Evolutionary conservation across 2,329 filamentous ascomycete species (phyloP), one percentile per base, ranked within the genome.

Genomic region (Leptographium lundbergii): DNA sequence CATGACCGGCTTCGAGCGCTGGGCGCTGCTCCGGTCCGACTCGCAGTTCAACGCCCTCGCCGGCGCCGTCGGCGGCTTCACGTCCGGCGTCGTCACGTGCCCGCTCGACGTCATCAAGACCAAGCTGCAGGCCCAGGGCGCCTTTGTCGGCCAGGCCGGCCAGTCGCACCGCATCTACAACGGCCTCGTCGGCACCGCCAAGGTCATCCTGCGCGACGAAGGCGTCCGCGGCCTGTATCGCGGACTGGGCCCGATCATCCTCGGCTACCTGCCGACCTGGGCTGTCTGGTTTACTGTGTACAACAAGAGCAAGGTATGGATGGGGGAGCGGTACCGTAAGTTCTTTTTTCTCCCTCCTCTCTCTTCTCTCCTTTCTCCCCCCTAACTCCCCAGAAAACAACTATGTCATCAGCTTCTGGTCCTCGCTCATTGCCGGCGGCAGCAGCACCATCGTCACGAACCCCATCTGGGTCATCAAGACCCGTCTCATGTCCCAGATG

Each of bases 381-480:
- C 9, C 32, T 11, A 11, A 34, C 32, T 10, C 9, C 32, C 6
- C 67, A 89, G 88, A 85, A 62, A 92, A 89, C 69, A 83, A 82
- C 67, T 86, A 89, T 74, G 70, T 90, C 52, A 82, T 92, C 67
- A 90, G 89, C 69, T 87, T 94, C 64, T 91, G 88, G 77, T 94
- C 94, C 25, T 96, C 94, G 11, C 83, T 99, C 61, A 81, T 91
- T 59, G 94, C 92, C 27, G 94, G 94, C 57, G 91, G 85, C 62
- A 96, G 88, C 74, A 96, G 91, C 65, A 99, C 94, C 4, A 80
- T 97, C 63, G 88, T 87, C 63, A 99, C 94, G 27, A 99, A 97
- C 71, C 94, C 94, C 0, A 99, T 99, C 62, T 99, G 94, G 94
- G 94, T 99, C 45, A 96, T 99, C 75, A 99, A 99, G 74, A 99